Percentiles rank a stretch among this genome's conserved stretches.
Evolutionary conservation across 2,329 filamentous ascomycete genomes (phyloP).

Genomic region (Talaromyces albobiverticillius): DNA sequence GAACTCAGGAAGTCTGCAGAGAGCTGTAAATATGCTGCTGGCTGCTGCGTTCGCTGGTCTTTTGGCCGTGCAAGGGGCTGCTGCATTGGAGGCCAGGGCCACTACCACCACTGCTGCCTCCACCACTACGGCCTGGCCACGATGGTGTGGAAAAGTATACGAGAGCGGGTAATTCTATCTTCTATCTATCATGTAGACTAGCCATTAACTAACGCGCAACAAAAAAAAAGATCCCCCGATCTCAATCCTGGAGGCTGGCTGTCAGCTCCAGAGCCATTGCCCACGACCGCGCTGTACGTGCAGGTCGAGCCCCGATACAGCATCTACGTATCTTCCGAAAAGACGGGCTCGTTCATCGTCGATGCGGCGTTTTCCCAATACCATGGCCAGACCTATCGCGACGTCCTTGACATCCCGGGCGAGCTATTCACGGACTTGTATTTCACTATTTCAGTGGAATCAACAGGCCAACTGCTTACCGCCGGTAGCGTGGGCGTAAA

Average conservation of each 20-base stretch:
- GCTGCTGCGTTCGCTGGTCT: constrained; percentile 1
- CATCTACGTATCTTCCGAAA: constrained; percentile 16
- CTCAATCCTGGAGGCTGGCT: constrained; percentile 7
- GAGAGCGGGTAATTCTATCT: constrained; percentile 10
- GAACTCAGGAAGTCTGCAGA: too few species aligned
- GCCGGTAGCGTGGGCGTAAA: constrained; percentile 8
- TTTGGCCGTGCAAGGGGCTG: constrained; percentile 4
- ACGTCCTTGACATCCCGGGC: neutral
- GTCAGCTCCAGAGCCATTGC: neutral
- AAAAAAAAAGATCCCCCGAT: constrained; percentile 4
- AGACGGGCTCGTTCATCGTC: constrained; percentile 12
- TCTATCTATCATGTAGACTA: too few species aligned
- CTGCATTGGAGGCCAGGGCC: neutral
- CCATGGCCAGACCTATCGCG: constrained; percentile 10
- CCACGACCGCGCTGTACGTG: constrained; percentile 3
- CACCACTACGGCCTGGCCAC: constrained; percentile 10
- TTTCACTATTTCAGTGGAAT: constrained; percentile 7
- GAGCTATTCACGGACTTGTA: constrained; percentile 9
- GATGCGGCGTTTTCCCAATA: constrained; percentile 11
- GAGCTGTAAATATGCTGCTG: neutral
- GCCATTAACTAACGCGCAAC: neutral
- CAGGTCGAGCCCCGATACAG: constrained; percentile 13
- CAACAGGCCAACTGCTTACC: constrained; percentile 4
- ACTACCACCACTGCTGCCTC: constrained; percentile 4
- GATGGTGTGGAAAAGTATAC: constrained; percentile 15